These are phyloP conservation scores for Crithidia mellificae DNA, from an alignment of 208 protist species.

Conservation along the genomic window DNA sequence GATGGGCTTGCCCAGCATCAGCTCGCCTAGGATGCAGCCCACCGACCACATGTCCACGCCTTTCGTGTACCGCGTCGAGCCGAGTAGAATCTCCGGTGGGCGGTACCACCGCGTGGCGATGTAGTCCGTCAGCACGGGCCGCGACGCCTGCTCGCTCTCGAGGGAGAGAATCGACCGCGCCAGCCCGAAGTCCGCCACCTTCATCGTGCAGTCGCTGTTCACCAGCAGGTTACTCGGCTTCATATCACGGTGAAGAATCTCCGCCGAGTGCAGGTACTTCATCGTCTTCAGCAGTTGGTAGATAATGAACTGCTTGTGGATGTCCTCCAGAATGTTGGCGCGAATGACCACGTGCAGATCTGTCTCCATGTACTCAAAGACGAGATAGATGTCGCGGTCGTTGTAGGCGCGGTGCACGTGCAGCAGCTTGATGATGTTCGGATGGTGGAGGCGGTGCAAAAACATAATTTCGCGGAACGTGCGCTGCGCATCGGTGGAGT, in stretches of 20 bases:
- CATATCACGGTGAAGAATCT: constrained; percentile 94
- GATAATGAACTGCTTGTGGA: constrained; percentile 97
- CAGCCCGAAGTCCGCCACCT: constrained; percentile 98
- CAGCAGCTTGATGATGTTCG: constrained; percentile 97
- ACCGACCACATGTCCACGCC: constrained; percentile 98
- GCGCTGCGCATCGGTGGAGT: constrained; percentile 90
- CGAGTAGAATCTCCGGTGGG: constrained; percentile 97
- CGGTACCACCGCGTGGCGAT: constrained; percentile 98
- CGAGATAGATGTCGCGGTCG: constrained; percentile 97
- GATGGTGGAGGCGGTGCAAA: constrained; percentile 95
- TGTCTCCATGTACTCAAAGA: constrained; percentile 98
- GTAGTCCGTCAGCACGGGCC: constrained; percentile 94
- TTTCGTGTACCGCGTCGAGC: constrained; percentile 95
- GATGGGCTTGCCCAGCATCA: constrained; percentile 94
- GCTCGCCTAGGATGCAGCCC: constrained; percentile 98
- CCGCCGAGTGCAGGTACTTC: constrained; percentile 95
- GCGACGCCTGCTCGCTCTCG: constrained; percentile 85
- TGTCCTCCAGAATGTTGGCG: constrained; percentile 96
- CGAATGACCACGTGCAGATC: constrained; percentile 95
- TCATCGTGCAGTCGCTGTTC: constrained; percentile 95
- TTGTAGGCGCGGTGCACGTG: constrained; percentile 97
- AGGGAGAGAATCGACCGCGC: constrained; percentile 92
- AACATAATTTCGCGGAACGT: constrained; percentile 98
- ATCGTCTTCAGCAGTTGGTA: constrained; percentile 97
- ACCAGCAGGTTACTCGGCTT: constrained; percentile 93